Conservation (phyloP, 371 early-diverging fungal genomes). For the Mucor saturninus region DNA sequence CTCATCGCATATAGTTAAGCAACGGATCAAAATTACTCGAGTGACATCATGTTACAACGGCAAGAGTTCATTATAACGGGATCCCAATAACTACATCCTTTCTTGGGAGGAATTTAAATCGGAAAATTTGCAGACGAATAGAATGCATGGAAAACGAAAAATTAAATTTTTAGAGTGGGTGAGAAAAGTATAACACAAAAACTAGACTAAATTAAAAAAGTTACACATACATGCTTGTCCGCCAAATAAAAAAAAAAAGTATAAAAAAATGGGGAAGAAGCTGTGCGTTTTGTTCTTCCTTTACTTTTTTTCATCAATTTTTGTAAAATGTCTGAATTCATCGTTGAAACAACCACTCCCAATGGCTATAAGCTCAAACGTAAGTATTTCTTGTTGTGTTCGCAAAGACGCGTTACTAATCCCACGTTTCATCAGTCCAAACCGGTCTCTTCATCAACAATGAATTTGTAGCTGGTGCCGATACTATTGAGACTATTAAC, state of each 20-base stretch:
- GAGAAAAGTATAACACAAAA: not conserved
- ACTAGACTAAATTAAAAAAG: not conserved
- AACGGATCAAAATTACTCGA: too few species aligned
- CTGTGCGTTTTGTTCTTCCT: not conserved
- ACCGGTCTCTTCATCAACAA: conserved; percentile 64
- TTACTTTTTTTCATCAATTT: not conserved
- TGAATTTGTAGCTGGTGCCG: conserved; percentile 50
- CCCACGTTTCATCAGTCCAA: conserved; percentile 34
- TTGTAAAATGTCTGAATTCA: conserved; percentile 24
- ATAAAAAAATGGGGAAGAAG: not conserved
- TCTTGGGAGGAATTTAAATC: too few species aligned
- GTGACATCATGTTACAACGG: too few species aligned
- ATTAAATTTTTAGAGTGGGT: not conserved
- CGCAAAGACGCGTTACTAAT: not conserved
- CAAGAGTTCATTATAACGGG: too few species aligned
- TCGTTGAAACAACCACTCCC: conserved; percentile 37
- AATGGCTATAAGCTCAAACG: conserved; percentile 45
- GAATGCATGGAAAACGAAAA: not conserved
- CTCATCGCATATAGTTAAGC: too few species aligned
- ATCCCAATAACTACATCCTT: too few species aligned
- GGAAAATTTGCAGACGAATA: too few species aligned
- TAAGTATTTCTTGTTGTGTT: conserved; percentile 19
- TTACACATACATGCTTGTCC: not conserved
- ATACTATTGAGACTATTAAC: conserved; percentile 54
- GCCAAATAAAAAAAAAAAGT: not conserved